Base-by-base conservation (phyloP, 129 eudicot species). In the Tagetes erecta region DNA sequence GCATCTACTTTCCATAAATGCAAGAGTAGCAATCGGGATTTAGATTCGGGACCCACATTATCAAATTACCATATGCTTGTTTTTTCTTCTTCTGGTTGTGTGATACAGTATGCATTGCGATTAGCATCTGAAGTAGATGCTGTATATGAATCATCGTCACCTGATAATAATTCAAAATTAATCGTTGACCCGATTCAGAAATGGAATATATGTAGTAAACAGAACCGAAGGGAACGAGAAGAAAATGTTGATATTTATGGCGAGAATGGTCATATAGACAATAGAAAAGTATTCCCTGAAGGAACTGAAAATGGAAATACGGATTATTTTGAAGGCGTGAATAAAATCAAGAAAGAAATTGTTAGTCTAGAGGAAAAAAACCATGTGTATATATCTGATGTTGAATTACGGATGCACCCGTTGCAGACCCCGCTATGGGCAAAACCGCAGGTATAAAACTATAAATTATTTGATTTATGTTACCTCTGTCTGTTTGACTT, bases 141-240 rank as follows among this genome's bases (percentile, higher is more conserved):
- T 39, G 66, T 60, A 4, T 70, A 82, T 74, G 96, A 84, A 10
- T 70, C 83, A 5, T 70, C 83, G 3, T 70, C 74, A 45, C 40
- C 70, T 40, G 96, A 84, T 14, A 12, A 33, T 66, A 94, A 81
- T 59, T 77, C 89, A 13, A 86, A 88, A 75, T 78, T 93, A 9
- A 40, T 79, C 0, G 88, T 92, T 67, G 95, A 93, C 74, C 86
- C 98, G n/a, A 87, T 90, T 34, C 92, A 88, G 83, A 93, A 87
- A 83, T 87, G 98, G 98, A 86, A 93, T 76, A 83, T 93, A 4
- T 84, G 85, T 82, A 89, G 83, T 72, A 93, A 93, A 78, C 91
- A 83, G 63, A 83, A 86, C 35, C 84, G 89, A 49, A 84, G 87
- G 79, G 89, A 84, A 42, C 80, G 85, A 13, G 92, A 81, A 63